A percentile compares a stretch with the other conserved stretches of the same genome.
phyloP scores from a whole-genome alignment of 495 filamentous ascomycete species.

The Pseudoneurospora amorphoporcata region DNA sequence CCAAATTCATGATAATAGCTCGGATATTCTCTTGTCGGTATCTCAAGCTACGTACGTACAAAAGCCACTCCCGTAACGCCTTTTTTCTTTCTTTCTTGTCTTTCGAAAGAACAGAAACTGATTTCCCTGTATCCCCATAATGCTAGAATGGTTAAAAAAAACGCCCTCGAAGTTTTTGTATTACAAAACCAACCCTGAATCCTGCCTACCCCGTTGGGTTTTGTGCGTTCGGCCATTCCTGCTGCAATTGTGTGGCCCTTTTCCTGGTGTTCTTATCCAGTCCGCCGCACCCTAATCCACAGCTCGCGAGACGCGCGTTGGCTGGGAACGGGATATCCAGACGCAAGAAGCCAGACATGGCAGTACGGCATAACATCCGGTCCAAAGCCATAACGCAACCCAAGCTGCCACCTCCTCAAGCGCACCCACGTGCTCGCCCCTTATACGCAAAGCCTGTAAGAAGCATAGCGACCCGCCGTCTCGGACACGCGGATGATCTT shows the following conservation, averaged over 20 bases:
- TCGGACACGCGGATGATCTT: slow-evolving; percentile 88
- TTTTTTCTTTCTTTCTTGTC: neutral
- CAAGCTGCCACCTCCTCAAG: neutral
- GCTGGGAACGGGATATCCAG: too few species aligned
- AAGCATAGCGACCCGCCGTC: slow-evolving; percentile 71
- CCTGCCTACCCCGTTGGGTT: too few species aligned
- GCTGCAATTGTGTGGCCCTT: too few species aligned
- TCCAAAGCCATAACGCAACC: neutral
- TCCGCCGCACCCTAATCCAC: too few species aligned
- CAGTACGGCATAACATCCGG: neutral
- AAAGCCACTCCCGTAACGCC: neutral
- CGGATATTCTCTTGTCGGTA: neutral
- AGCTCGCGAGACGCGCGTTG: too few species aligned
- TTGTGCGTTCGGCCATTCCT: too few species aligned
- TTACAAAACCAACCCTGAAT: neutral
- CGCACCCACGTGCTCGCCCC: neutral
- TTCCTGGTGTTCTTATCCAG: neutral
- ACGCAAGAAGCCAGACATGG: too few species aligned
- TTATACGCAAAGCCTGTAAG: slow-evolving; percentile 51
- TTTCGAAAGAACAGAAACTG: neutral
- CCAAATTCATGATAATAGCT: neutral
- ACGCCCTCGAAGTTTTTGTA: neutral
- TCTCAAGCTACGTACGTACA: neutral
- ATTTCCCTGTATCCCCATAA: neutral
- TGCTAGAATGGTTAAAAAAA: neutral